Base-by-base conservation (phyloP, 257 asterid genomes). In the Thymus mandschuricus region DNA sequence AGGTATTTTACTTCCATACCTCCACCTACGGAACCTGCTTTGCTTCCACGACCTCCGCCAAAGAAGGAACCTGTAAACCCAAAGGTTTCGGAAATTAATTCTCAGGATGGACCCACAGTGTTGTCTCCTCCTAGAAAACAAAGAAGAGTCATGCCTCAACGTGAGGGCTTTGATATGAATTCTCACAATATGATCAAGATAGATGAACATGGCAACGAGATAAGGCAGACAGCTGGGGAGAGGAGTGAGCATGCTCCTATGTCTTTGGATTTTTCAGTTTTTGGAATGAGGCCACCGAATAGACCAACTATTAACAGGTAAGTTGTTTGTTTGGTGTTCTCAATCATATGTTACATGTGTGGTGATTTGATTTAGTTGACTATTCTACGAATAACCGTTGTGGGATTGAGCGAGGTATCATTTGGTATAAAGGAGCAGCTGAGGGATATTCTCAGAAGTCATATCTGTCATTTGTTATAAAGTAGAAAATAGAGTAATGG, bases 251-350 rank as follows among this genome's bases (percentile, higher is more conserved):
- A 78, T 35, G 93, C 84, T 64, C 96, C 96, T 41, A 95, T 86
- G 96, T 92, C 99, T 64, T 80, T 95, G 75, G 99, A 95, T 77
- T 95, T 95, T 78, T 85, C 98, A 21, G 87, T 89, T 77, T 88
- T 95, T 75, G 98, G 89, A 70, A 74, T 46, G 81, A 85, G 74
- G 82, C 96, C 93, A 69, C 98, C 96, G 48, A 81, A 67, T 75
- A 88, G 99, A 79, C 99, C 98, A 55, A 95, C 99, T 51, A 95
- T 95, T 78, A 91, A 86, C 86, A 93, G 97, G 98, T 93, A 84
- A 10, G 33, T 50, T 34, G 3, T 64, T 52, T 13, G 59, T 66
- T 52, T 48, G 15, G 21, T 33, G 12, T 63, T 66, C 33, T 55
- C 50, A 27, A 27, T 60, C 34, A 35, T n/a, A 4, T 10, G 21